Conservation (phyloP, 306 rosid species). For the Begonia peltatifolia region DNA sequence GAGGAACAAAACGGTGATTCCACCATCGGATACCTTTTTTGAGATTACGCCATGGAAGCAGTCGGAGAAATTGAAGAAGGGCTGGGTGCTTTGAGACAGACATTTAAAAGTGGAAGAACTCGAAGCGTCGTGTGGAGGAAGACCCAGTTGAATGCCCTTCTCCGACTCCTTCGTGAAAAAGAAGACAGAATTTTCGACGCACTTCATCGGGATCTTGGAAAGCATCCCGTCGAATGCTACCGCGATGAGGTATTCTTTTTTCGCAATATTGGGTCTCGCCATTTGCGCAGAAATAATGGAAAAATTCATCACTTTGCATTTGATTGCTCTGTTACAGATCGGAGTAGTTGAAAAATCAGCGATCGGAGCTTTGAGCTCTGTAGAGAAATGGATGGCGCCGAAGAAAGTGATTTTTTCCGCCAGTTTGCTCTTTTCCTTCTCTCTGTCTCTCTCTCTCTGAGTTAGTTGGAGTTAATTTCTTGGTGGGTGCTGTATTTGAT, state of each 20-base stretch:
- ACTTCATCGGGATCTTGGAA: slow-evolving; percentile 77
- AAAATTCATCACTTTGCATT: background rate
- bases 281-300: background rate
- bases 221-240: slow-evolving; percentile 55
- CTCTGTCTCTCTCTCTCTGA: background rate
- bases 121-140: slow-evolving; percentile 63
- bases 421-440: background rate
- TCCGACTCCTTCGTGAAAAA: slow-evolving; percentile 37
- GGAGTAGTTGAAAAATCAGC: slow-evolving; percentile 60
- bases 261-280: background rate
- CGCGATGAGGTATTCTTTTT: slow-evolving; percentile 53
- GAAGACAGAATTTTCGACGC: slow-evolving; percentile 43
- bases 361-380: slow-evolving; percentile 18
- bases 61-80: slow-evolving; percentile 21
- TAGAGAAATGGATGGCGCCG: slow-evolving; percentile 71
- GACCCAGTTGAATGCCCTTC: slow-evolving; percentile 40
- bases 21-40: no score
- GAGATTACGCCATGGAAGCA: slow-evolving; percentile 6
- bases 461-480: background rate
- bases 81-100: slow-evolving; percentile 29
- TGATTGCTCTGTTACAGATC: slow-evolving; percentile 21
- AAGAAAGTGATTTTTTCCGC: slow-evolving; percentile 21
- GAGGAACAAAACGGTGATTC: no score
- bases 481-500: slow-evolving; percentile 3
- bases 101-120: slow-evolving; percentile 46